Evolutionary conservation across 768 basidiomycete species (phyloP).

Genomic region (Lepiota brunneoincarnata): DNA sequence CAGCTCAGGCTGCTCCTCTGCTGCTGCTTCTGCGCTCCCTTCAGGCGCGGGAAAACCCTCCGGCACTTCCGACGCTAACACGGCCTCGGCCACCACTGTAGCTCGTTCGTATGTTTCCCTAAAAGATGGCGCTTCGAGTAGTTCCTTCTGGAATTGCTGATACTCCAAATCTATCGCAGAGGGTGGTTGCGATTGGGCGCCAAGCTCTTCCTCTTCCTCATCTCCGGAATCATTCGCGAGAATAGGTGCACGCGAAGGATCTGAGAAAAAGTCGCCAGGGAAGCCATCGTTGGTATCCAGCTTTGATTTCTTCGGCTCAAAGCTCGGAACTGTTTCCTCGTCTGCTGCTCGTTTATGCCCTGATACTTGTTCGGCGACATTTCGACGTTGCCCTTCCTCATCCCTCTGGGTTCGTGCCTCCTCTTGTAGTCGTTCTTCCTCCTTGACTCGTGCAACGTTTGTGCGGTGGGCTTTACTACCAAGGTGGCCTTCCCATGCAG

Average conservation of each 20-base stretch:
- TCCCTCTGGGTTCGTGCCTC: constrained; percentile 33
- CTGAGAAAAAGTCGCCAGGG: constrained; percentile 81
- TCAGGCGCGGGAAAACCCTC: constrained; percentile 45
- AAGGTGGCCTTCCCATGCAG: constrained; percentile 86
- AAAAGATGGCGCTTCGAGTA: constrained; percentile 42
- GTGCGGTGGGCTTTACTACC: constrained; percentile 78
- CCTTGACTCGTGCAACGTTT: constrained; percentile 56
- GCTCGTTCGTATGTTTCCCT: constrained; percentile 63
- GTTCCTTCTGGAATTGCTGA: constrained; percentile 65
- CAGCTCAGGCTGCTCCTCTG: constrained; percentile 28
- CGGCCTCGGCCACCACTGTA: constrained; percentile 69
- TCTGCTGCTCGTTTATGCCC: constrained; percentile 25
- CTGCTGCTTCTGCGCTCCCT: constrained; percentile 22
- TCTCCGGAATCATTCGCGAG: constrained; percentile 38
- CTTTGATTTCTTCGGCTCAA: constrained; percentile 15
- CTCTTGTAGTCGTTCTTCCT: constrained; percentile 46
- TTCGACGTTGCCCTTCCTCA: constrained; percentile 26
- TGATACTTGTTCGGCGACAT: constrained; percentile 24
- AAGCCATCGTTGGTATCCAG: constrained; percentile 29
- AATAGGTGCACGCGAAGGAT: constrained; percentile 52
- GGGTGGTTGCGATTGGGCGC: constrained; percentile 17
- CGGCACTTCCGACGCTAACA: constrained; percentile 42
- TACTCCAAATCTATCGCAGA: constrained; percentile 66
- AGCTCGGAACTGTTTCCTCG: constrained; percentile 15
- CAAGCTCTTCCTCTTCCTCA: constrained; percentile 31